Percentiles rank a stretch among this genome's conserved stretches.
These are phyloP conservation scores for Harringtonia aguacate DNA, from an alignment of 2,329 filamentous ascomycete species.

Conservation along the genomic window DNA sequence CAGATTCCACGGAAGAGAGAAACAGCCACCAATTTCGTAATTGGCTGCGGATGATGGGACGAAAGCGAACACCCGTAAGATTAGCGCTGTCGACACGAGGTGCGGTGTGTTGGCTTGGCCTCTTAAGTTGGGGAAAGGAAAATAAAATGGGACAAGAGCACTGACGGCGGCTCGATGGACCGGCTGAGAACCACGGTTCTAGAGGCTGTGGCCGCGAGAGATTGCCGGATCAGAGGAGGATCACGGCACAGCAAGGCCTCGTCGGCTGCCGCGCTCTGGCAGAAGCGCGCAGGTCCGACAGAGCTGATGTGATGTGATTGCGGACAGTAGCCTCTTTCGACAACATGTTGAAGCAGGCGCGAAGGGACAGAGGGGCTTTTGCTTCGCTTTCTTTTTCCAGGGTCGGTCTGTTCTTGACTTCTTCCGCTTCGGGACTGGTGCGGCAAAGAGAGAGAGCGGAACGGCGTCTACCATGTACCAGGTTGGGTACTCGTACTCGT, in stretches of 20 bases:
- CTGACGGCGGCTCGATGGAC: constrained; percentile 4
- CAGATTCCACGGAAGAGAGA: too few relatives aligned
- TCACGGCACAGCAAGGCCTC: constrained; percentile 2
- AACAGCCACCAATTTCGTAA: background rate
- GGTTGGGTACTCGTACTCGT: too few relatives aligned
- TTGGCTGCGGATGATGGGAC: constrained; percentile 4
- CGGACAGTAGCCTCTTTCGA: too few relatives aligned
- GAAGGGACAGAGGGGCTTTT: too few relatives aligned
- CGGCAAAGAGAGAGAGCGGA: too few relatives aligned
- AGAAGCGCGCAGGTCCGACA: background rate
- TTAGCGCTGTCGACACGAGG: constrained; percentile 4
- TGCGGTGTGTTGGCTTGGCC: background rate
- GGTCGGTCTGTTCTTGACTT: too few relatives aligned
- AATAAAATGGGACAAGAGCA: background rate
- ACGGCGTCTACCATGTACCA: too few relatives aligned
- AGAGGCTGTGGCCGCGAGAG: constrained; percentile 3
- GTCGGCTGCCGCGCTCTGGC: background rate
- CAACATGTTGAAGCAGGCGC: too few relatives aligned
- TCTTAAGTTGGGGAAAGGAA: background rate
- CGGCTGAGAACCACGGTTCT: constrained; percentile 1
- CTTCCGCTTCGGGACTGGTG: too few relatives aligned
- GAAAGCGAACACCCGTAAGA: constrained; percentile 6
- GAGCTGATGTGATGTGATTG: background rate
- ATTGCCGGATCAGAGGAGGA: constrained; percentile 9
- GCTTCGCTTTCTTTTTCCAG: too few relatives aligned